Percentiles rank a stretch among this genome's conserved stretches.
Conservation (phyloP, 140 eudicot species). For the Anethum foeniculum region DNA sequence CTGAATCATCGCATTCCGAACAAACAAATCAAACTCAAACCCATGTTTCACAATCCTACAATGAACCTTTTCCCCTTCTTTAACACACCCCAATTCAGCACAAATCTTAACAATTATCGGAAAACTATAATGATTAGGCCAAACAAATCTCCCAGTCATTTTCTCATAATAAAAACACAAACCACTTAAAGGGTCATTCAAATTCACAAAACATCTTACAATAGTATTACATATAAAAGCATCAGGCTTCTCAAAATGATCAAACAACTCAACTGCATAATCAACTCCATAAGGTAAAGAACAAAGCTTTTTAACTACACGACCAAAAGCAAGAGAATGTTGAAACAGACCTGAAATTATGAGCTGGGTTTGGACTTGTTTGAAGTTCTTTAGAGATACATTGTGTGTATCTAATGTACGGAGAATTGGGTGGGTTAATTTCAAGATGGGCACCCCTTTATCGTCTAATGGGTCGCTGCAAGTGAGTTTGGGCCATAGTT, state of each 20-base stretch:
- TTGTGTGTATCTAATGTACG: slow-evolving; percentile 34
- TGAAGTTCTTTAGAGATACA: slow-evolving; percentile 21
- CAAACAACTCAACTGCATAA: slow-evolving; percentile 32
- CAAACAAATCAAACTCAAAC: slow-evolving; percentile 54
- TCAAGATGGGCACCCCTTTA: slow-evolving; percentile 18
- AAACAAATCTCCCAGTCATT: slow-evolving; percentile 32
- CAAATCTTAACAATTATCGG: slow-evolving; percentile 51
- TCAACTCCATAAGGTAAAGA: slow-evolving; percentile 28
- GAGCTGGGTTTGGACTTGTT: slow-evolving; percentile 58
- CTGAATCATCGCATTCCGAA: slow-evolving; percentile 40
- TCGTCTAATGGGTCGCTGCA: slow-evolving; percentile 8
- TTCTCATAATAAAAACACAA: slow-evolving; percentile 30
- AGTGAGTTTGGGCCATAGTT: slow-evolving; percentile 31
- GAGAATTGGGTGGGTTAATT: slow-evolving; percentile 40
- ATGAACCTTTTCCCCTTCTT: slow-evolving; percentile 53
- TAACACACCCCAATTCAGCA: slow-evolving; percentile 28
- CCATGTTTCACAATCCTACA: slow-evolving; percentile 38
- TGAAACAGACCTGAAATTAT: slow-evolving; percentile 50
- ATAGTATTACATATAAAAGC: slow-evolving; percentile 55
- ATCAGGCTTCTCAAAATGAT: slow-evolving; percentile 40
- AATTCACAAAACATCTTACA: slow-evolving; percentile 34
- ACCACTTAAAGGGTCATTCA: slow-evolving; percentile 22
- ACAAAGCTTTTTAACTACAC: slow-evolving; percentile 50
- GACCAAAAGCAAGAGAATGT: slow-evolving; percentile 43
- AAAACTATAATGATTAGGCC: slow-evolving; percentile 45